Base-by-base conservation (phyloP, 2,329 filamentous ascomycete genomes). In the Clarireedia paspali region DNA sequence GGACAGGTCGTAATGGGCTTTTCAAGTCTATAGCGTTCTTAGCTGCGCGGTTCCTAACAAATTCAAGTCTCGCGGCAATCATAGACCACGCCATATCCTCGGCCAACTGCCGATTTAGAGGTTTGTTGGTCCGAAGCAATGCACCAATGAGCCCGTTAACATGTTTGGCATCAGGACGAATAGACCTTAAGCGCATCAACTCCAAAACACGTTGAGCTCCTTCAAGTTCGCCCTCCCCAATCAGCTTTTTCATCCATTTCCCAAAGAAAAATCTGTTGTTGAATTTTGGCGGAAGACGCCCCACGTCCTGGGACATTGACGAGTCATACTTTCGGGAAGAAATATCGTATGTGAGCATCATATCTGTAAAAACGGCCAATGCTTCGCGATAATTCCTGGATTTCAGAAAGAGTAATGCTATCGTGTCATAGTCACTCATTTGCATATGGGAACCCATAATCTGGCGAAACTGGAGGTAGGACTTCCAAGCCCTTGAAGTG, bases 221-320 rank as follows among this genome's bases (percentile, higher is more conserved):
- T 56, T 87, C 80, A 14, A 88, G 72, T 61, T 90, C 81, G 2
- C 83, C 84, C 57, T 84, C 81, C 15, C 85, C 85, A 55, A 95
- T 87, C 7, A 95, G 80, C 50, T 87, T 83, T 70, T 92, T 92
- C 66, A 95, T 79, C 91, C 91, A 96, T 64, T 89, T 91, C 36
- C 86, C 88, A 62, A 91, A 87, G 70, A 96, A 89, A 71, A 90
- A 92, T 60, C 86, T 84, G 70, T 95, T 94, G 47, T 76, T 73
- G 54, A 80, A 77, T 36, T 69, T 69, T 12, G 71, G 68, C 4
- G 83, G 83, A 20, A 86, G 66, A 2, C 26, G 6, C 6, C 26
- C 23, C 39, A 44, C 26, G 48, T 26, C 17, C 24, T 7, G 39
- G n/a, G 47, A 38, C 20, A 30, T 26, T 15, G 47, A 23, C 7